phyloP scores from a whole-genome alignment of 345 rosid species.

The Excoecaria agallocha region DNA sequence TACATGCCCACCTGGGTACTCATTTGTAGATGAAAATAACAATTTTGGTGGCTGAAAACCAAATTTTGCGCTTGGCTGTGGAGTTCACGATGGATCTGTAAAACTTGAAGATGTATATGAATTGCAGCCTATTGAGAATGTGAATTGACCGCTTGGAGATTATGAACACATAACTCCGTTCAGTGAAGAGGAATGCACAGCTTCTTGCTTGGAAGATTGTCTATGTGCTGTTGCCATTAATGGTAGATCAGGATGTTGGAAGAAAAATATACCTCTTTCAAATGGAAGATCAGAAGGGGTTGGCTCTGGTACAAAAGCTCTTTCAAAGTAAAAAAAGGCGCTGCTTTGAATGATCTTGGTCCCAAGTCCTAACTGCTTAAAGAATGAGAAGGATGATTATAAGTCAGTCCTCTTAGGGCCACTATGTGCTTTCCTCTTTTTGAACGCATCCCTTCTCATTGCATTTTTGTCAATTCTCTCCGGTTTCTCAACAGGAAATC shows the following conservation, averaged over 20 bases:
- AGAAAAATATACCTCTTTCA: conserved; percentile 5
- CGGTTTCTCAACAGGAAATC: background rate
- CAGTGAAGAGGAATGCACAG: conserved; percentile 22
- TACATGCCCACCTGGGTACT: conserved; percentile 28
- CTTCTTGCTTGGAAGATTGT: conserved; percentile 36
- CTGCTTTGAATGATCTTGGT: background rate
- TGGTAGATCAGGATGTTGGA: background rate
- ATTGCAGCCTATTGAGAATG: background rate
- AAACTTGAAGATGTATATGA: conserved; percentile 16
- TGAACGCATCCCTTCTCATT: too few species aligned
- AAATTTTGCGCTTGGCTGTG: conserved; percentile 21
- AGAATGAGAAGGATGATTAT: background rate
- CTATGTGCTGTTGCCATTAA: conserved; percentile 27
- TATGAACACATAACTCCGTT: conserved; percentile 24
- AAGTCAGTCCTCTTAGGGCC: background rate
- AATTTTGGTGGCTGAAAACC: conserved; percentile 24
- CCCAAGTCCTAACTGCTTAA: background rate
- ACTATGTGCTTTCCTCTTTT: background rate
- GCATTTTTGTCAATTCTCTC: background rate
- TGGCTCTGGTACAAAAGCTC: too few species aligned
- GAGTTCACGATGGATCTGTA: conserved; percentile 1
- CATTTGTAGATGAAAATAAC: conserved; percentile 9
- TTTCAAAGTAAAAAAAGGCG: conserved; percentile 2
- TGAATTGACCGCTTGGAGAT: conserved; percentile 35
- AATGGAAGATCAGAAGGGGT: background rate